Conservation (phyloP, 176 grass and related monocot genomes). For the Thinopyrum elongatum region DNA sequence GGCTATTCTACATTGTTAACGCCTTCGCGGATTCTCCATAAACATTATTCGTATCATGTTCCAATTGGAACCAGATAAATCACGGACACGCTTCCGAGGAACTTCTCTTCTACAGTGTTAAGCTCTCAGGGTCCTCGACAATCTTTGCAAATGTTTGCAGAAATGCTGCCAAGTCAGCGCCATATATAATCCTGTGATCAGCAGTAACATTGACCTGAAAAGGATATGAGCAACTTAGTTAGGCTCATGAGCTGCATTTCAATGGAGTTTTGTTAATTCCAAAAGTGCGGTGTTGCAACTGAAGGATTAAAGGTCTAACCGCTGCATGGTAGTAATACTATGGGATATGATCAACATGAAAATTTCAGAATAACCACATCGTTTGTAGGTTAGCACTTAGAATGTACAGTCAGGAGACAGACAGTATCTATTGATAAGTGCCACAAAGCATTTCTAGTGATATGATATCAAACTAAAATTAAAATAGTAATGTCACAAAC, state of each 20-base stretch:
- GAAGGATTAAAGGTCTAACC: neutral
- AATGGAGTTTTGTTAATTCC: neutral
- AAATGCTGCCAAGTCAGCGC: conserved; percentile 89
- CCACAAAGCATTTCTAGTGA: neutral
- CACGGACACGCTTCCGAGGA: neutral
- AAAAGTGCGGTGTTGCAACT: neutral
- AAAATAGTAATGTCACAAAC: neutral
- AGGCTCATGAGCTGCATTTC: neutral
- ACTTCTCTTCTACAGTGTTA: conserved; percentile 53
- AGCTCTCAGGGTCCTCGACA: conserved; percentile 66
- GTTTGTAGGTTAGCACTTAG: neutral
- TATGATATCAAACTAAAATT: neutral
- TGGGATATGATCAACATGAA: neutral
- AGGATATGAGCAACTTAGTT: conserved; percentile 3
- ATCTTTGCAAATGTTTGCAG: conserved; percentile 93
- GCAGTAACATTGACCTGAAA: conserved; percentile 93
- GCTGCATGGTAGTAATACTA: neutral
- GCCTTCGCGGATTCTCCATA: neutral
- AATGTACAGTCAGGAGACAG: neutral
- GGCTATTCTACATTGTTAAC: conserved; percentile 7
- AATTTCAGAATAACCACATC: neutral
- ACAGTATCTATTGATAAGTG: neutral
- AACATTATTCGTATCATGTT: neutral
- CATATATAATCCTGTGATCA: conserved; percentile 94
- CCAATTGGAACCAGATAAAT: conserved; percentile 24